Base-by-base conservation (phyloP, 345 rosid genomes). In the Noccaea bulbosa region DNA sequence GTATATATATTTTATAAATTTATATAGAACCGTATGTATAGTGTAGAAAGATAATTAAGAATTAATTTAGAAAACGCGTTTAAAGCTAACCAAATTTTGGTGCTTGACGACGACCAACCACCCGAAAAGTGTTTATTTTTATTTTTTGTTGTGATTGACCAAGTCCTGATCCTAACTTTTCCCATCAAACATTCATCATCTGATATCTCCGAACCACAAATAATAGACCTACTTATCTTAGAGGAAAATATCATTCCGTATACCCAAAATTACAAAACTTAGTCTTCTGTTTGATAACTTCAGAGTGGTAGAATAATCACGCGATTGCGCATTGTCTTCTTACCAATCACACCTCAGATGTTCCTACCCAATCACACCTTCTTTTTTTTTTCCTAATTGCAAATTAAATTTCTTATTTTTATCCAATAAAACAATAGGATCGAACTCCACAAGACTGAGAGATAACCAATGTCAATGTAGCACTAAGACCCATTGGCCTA, bases 61-160 rank as follows among this genome's bases (percentile, higher is more conserved):
- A 45, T 45, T 54, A 15, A 44, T 44, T 56, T n/a, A 56, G 71
- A 65, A n/a, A 73, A 73, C 67, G 77, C 77, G 67, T 73, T 65
- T 20, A 47, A 41, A 51, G 62, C 68, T 41, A 15, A 62, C 14
- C 45, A 16, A 32, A 17, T 16, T 8, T 40, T 51, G 37, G 62
- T 51, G 37, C 24, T 41, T 33, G 10, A 39, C 9, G 60, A 39
- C 15, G 40, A 58, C 65, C 46, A 57, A 65, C 66, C 9, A 56
- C 11, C n/a, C 54, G 3, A 15, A 17, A 62, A 9, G 27, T 33
- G 27, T 33, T 7, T 3, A 20, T 20, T 20, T 20, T 20, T 20
- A 20, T 15, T 6, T 14, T 5, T 15, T 65, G 6, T 5, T 38
- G 45, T 6, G 43, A 2, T 73, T 73, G 71, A 73, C 71, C 3